phyloP scores from a whole-genome alignment of 805 yeast species.

The Myxozyma nipponensis region DNA sequence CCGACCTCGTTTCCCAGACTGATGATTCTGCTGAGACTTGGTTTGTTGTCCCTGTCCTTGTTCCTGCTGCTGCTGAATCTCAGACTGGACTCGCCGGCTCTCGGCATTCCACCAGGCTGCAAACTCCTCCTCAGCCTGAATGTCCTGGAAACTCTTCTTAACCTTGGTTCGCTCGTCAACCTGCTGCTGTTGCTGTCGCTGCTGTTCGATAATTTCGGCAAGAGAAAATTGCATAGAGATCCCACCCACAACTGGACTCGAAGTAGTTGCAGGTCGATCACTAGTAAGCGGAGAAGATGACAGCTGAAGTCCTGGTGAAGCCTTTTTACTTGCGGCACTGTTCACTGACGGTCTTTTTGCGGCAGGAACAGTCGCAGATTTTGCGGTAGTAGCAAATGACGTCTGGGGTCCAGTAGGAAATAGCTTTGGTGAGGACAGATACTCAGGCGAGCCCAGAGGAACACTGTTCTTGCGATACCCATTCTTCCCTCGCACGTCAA shows the following conservation, averaged over 20 bases:
- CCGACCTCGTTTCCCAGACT: neutral
- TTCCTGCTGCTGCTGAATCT: slow-evolving; percentile 10
- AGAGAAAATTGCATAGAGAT: slow-evolving; percentile 13
- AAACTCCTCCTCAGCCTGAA: slow-evolving; percentile 78
- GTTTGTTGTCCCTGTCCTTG: slow-evolving; percentile 1
- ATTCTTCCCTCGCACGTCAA: neutral
- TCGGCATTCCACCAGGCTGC: slow-evolving; percentile 87
- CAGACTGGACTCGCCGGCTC: slow-evolving; percentile 40
- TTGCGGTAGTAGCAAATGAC: slow-evolving; percentile 27
- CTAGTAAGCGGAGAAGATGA: no score
- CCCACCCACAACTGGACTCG: slow-evolving; percentile 1
- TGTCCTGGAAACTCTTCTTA: slow-evolving; percentile 55
- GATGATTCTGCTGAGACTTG: neutral
- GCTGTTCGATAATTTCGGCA: slow-evolving; percentile 32
- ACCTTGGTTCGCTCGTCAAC: slow-evolving; percentile 34
- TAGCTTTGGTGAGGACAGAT: slow-evolving; percentile 5
- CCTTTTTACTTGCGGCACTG: neutral
- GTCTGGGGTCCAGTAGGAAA: slow-evolving; percentile 23
- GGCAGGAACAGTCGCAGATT: neutral
- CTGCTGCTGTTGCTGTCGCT: slow-evolving; percentile 43
- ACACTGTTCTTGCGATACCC: neutral
- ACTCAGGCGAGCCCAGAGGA: slow-evolving; percentile 2
- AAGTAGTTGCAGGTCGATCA: no score
- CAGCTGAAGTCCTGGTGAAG: no score
- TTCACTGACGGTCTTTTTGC: neutral